Conservation (phyloP, 352 stramenopile species). For the Thalassiosira hispida region DNA sequence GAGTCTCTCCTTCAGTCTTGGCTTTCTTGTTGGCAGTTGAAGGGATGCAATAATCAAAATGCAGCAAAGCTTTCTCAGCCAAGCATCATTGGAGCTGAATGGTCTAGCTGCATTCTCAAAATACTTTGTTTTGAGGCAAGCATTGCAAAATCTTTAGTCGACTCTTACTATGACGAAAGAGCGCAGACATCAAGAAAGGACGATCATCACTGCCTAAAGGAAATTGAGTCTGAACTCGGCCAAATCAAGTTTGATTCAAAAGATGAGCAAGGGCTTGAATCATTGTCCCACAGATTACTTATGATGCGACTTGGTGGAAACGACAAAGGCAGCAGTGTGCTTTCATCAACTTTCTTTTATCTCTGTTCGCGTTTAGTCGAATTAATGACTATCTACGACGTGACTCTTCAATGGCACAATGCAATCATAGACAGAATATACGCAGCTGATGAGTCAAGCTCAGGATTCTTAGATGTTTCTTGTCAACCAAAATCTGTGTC, state of each 20-base stretch:
- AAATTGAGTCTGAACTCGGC: slow-evolving; percentile 21
- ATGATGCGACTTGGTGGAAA: slow-evolving; percentile 28
- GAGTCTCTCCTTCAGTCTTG: slow-evolving; percentile 37
- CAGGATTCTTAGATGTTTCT: not conserved
- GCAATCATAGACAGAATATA: slow-evolving; percentile 25
- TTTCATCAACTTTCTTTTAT: slow-evolving; percentile 48
- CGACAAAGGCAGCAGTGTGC: slow-evolving; percentile 19
- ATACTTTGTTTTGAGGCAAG: slow-evolving; percentile 53
- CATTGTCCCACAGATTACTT: slow-evolving; percentile 32
- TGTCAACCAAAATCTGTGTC: slow-evolving; percentile 7
- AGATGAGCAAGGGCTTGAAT: slow-evolving; percentile 42
- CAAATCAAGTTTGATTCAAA: slow-evolving; percentile 37
- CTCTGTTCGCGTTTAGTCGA: slow-evolving; percentile 43
- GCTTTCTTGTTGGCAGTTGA: slow-evolving; percentile 38
- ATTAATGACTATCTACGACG: slow-evolving; percentile 41
- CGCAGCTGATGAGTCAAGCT: not conserved
- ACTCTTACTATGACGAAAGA: slow-evolving; percentile 22
- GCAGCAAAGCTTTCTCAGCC: not conserved
- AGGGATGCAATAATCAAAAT: slow-evolving; percentile 13
- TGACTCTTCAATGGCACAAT: slow-evolving; percentile 41
- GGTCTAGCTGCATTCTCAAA: slow-evolving; percentile 51
- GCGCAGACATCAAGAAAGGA: not conserved
- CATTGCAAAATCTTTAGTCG: slow-evolving; percentile 41
- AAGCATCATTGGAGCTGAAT: slow-evolving; percentile 35
- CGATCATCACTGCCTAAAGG: slow-evolving; percentile 12